Conservation (phyloP, 192 early-diverging fungal genomes). For the Rhizophagus sp. region DNA sequence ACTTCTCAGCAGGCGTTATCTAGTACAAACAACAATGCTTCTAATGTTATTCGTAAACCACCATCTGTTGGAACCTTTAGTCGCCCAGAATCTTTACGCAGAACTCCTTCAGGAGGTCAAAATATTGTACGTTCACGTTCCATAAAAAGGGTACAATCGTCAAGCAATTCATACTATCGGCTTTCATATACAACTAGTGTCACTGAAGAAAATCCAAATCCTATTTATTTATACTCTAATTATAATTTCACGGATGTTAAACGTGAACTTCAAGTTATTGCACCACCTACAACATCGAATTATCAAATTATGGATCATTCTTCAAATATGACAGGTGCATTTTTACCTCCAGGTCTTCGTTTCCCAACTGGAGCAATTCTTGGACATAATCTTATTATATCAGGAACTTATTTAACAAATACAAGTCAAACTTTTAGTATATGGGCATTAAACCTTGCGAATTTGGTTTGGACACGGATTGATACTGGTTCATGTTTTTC, state of each 20-base stretch:
- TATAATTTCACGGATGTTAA: conserved; percentile 80
- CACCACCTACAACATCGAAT: conserved; percentile 53
- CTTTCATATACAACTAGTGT: conserved; percentile 35
- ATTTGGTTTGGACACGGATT: conserved; percentile 66
- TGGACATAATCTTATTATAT: conserved; percentile 67
- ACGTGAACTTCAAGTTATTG: conserved; percentile 72
- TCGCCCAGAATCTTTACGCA: conserved; percentile 34
- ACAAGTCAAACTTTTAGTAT: conserved; percentile 68
- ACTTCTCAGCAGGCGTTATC: conserved; percentile 36
- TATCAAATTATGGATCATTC: conserved; percentile 72
- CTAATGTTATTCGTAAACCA: conserved; percentile 13
- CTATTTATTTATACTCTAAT: conserved; percentile 78
- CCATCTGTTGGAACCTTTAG: conserved; percentile 37
- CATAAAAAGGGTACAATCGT: conserved; percentile 28
- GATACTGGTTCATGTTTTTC: conserved; percentile 68
- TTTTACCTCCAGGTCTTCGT: conserved; percentile 70
- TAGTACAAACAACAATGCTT: conserved; percentile 27
- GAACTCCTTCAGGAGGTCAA: conserved; percentile 17
- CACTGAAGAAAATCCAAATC: conserved; percentile 55
- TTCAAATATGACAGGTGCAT: conserved; percentile 59
- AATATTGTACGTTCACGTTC: conserved; percentile 9
- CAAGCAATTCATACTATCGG: conserved; percentile 36
- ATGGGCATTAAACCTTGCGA: conserved; percentile 68
- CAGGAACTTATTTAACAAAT: conserved; percentile 73
- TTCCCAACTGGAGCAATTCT: conserved; percentile 75